phyloP scores from a whole-genome alignment of 768 basidiomycete species.

The Clavulina sp. region DNA sequence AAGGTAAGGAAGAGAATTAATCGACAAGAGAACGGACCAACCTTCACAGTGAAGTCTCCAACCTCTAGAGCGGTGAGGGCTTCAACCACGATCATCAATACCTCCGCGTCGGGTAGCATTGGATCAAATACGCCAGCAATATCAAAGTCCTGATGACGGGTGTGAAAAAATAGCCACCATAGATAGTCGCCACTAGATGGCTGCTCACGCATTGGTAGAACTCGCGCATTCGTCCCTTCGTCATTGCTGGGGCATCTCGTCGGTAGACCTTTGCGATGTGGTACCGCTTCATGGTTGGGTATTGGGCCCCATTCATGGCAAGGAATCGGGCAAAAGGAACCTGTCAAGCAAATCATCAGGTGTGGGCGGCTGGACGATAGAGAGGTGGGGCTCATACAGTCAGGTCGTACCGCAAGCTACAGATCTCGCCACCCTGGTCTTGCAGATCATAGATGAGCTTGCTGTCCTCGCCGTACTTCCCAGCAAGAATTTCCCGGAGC shows the following conservation, averaged over 20 bases:
- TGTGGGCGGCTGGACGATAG: too few relatives aligned
- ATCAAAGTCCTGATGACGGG: conserved; percentile 70
- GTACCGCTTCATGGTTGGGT: conserved; percentile 66
- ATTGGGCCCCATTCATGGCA: conserved; percentile 75
- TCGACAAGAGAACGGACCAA: conserved; percentile 15
- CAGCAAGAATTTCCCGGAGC: conserved; percentile 85
- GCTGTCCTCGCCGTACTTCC: conserved; percentile 94
- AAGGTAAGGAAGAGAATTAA: background rate
- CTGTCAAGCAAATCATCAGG: conserved; percentile 13
- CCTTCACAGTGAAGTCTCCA: conserved; percentile 90
- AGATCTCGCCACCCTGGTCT: conserved; percentile 95
- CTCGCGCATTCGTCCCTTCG: conserved; percentile 95
- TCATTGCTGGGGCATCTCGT: conserved; percentile 91
- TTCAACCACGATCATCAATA: conserved; percentile 67
- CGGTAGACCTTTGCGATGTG: conserved; percentile 99
- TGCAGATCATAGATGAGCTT: conserved; percentile 95
- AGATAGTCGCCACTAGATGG: background rate
- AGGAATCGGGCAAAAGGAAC: conserved; percentile 87
- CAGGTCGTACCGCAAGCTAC: conserved; percentile 87
- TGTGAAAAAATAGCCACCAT: background rate
- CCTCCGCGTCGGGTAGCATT: conserved; percentile 94
- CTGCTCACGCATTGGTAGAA: conserved; percentile 82
- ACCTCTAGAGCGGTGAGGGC: conserved; percentile 70
- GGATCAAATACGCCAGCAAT: conserved; percentile 83
- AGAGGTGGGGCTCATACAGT: conserved; percentile 32